These are phyloP conservation scores for Rhexocercosporidium sp. DNA, from an alignment of 2,329 filamentous ascomycete species.

Conservation along the genomic window DNA sequence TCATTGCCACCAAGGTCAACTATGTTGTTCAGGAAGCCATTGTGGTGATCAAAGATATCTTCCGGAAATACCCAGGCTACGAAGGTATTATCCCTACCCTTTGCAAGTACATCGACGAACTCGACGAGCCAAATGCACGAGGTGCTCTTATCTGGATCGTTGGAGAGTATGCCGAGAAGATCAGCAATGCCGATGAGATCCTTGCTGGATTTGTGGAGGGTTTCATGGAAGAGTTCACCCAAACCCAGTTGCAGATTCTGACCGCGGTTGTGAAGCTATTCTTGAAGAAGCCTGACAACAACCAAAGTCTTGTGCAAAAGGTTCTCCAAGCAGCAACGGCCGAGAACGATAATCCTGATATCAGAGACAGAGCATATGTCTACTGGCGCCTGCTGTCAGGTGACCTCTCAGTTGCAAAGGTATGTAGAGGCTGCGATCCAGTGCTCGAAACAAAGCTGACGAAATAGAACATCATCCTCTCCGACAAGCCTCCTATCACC, in stretches of 20 bases:
- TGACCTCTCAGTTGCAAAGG: slow-evolving; percentile 88
- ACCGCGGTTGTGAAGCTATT: slow-evolving; percentile 98
- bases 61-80: slow-evolving; percentile 96
- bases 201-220: slow-evolving; percentile 88
- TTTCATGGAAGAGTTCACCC: slow-evolving; percentile 95
- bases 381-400: slow-evolving; percentile 97
- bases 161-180: slow-evolving; percentile 98
- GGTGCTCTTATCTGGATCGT: slow-evolving; percentile 98
- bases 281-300: slow-evolving; percentile 92
- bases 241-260: slow-evolving; percentile 97
- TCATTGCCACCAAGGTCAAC: slow-evolving; percentile 97
- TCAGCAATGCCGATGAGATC: slow-evolving; percentile 97
- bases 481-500: slow-evolving; percentile 91
- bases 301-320: slow-evolving; percentile 89
- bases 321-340: slow-evolving; percentile 91
- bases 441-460: slow-evolving; percentile 34
- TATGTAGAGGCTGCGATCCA: slow-evolving; percentile 43
- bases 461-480: slow-evolving; percentile 79
- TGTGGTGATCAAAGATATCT: slow-evolving; percentile 99
- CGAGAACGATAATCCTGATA: slow-evolving; percentile 97
- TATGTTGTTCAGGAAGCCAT: slow-evolving; percentile 98
- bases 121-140: slow-evolving; percentile 91
- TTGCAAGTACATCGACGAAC: slow-evolving; percentile 94
- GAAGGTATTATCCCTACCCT: slow-evolving; percentile 97
- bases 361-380: slow-evolving; percentile 94